phyloP scores from a whole-genome alignment of 1,284 basidiomycete species.

The Moniliella sp. region DNA sequence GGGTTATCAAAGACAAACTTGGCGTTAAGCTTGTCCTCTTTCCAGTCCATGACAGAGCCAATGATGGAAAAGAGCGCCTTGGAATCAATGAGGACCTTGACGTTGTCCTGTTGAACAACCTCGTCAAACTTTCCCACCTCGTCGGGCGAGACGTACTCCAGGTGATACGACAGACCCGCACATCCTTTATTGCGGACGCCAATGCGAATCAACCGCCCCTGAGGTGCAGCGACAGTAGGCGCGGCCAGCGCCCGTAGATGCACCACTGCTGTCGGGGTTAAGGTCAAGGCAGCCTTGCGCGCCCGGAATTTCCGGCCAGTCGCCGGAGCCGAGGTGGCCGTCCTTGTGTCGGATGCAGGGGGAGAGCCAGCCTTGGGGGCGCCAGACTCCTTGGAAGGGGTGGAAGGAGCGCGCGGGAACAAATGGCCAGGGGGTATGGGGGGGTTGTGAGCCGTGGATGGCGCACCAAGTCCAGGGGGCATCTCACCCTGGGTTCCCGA shows the following conservation, averaged over 20 bases:
- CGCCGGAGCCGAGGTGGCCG: too few species aligned
- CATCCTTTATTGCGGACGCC: conserved; percentile 97
- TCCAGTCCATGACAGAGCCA: conserved; percentile 96
- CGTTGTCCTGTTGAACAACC: conserved; percentile 51
- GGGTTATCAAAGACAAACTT: conserved; percentile 71
- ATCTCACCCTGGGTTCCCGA: too few species aligned
- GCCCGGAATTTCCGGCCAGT: too few species aligned
- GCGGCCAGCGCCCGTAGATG: conserved; percentile 41
- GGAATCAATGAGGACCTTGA: conserved; percentile 79
- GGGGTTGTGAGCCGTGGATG: too few species aligned
- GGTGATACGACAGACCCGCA: conserved; percentile 84
- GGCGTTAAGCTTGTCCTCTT: conserved; percentile 45
- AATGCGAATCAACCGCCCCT: conserved; percentile 68
- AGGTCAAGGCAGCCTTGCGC: background rate
- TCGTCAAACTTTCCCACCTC: conserved; percentile 76
- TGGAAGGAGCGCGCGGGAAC: too few species aligned
- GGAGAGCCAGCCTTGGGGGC: too few species aligned
- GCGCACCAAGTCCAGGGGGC: too few species aligned
- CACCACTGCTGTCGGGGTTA: conserved; percentile 41
- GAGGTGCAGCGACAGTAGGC: too few species aligned
- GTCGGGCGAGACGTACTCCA: conserved; percentile 56
- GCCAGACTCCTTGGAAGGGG: too few species aligned
- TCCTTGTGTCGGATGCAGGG: too few species aligned
- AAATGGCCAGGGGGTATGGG: too few species aligned
- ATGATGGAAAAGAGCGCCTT: conserved; percentile 96